Evolutionary conservation across 2,329 filamentous ascomycete genomes (phyloP).

Genomic region (Pestalotiopsis sp.): DNA sequence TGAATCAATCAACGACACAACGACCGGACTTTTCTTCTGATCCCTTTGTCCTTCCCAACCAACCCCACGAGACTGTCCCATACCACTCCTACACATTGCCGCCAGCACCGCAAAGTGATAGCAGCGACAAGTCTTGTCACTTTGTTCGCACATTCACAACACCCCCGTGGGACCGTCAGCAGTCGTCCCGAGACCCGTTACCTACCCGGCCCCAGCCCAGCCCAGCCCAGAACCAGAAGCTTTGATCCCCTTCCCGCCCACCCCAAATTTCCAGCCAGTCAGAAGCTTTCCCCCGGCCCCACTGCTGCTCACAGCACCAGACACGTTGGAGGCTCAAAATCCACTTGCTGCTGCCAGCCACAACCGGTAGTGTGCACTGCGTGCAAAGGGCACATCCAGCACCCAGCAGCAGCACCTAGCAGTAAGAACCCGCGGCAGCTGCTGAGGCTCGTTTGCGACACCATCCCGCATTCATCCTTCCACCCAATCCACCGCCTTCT

Average conservation of each 20-base stretch:
- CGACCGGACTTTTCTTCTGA: not conserved
- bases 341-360: too few species aligned
- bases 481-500: not conserved
- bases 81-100: not conserved
- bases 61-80: not conserved
- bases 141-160: not conserved
- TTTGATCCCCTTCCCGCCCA: not conserved
- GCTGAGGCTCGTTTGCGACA: not conserved
- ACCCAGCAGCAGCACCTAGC: not conserved
- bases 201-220: not conserved
- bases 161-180: not conserved
- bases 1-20: not conserved
- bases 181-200: not conserved
- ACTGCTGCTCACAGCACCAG: not conserved
- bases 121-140: not conserved
- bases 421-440: not conserved
- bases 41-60: not conserved
- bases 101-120: not conserved
- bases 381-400: not conserved
- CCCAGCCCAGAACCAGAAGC: not conserved
- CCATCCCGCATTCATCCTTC: slow-evolving; percentile 4
- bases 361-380: not conserved
- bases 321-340: not conserved
- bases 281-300: not conserved
- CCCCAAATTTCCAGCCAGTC: not conserved